Evolutionary conservation across 305 asterid species (phyloP).

Genomic region (Nicotiana rustica): DNA sequence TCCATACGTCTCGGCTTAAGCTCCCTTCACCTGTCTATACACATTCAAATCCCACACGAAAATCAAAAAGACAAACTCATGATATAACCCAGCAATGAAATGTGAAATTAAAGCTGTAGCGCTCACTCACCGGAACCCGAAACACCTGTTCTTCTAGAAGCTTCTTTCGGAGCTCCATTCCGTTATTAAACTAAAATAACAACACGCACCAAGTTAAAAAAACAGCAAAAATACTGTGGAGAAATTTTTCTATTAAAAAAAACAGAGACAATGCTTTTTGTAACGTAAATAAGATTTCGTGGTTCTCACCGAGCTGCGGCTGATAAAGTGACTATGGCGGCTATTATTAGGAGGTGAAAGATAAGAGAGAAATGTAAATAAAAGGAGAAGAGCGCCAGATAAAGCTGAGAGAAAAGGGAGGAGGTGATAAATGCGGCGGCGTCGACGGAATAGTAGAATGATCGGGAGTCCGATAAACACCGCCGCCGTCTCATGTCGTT

Average conservation of each 20-base stretch:
- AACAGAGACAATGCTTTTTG: not conserved
- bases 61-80: not conserved
- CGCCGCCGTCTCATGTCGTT: not conserved
- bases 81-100: too few species aligned
- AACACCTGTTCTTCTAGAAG: constrained; percentile 44
- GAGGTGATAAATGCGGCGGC: constrained; percentile 49
- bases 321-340: constrained; percentile 33
- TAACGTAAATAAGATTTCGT: not conserved
- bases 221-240: not conserved
- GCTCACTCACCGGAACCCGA: constrained; percentile 57
- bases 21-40: constrained; percentile 57
- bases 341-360: constrained; percentile 45
- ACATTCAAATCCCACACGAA: not conserved
- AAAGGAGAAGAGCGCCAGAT: constrained; percentile 49
- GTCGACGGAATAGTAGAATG: constrained; percentile 45
- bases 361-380: constrained; percentile 44
- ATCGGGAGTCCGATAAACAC: constrained; percentile 43
- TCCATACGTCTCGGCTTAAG: constrained; percentile 55
- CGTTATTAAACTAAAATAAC: constrained; percentile 41
- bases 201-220: not conserved
- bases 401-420: constrained; percentile 54
- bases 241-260: too few species aligned
- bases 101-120: not conserved
- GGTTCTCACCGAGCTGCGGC: constrained; percentile 15
- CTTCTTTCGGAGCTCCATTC: constrained; percentile 41